Conservation (phyloP, 2,329 filamentous ascomycete genomes). For the Alternaria brassicae region DNA sequence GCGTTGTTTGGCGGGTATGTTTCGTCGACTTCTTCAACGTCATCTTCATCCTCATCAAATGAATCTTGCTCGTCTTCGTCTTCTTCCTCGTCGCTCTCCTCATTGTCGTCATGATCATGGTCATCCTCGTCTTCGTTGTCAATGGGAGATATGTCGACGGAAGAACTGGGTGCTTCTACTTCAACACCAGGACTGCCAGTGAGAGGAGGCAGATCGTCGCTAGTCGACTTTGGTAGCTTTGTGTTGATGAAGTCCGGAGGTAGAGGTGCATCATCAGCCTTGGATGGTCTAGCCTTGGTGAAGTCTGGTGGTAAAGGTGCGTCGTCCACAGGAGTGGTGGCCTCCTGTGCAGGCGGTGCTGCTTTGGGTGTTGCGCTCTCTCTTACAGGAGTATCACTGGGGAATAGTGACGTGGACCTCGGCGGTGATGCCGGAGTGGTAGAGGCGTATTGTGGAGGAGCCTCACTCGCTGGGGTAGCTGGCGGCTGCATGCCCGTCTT, state of each 20-base stretch:
- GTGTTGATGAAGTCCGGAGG: conserved; percentile 45
- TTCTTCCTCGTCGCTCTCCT: conserved; percentile 51
- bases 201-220: conserved; percentile 54
- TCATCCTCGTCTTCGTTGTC: conserved; percentile 37
- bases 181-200: conserved; percentile 58
- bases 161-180: conserved; percentile 47
- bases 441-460: conserved; percentile 45
- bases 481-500: conserved; percentile 46
- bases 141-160: conserved; percentile 41
- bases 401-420: conserved; percentile 31
- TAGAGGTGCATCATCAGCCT: conserved; percentile 44
- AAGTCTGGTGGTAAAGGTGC: conserved; percentile 51
- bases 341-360: conserved; percentile 41
- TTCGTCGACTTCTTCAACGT: conserved; percentile 55
- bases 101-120: conserved; percentile 42
- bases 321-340: conserved; percentile 39
- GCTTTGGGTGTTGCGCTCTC: conserved; percentile 39
- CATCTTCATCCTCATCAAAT: conserved; percentile 51
- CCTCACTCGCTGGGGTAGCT: conserved; percentile 51
- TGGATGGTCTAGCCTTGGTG: conserved; percentile 35
- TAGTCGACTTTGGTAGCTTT: conserved; percentile 37
- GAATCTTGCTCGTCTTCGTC: conserved; percentile 51
- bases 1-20: conserved; percentile 30
- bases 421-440: conserved; percentile 48
- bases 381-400: conserved; percentile 25